These are phyloP conservation scores for Leishmania guyanensis DNA, from an alignment of 208 protist species.

Conservation along the genomic window DNA sequence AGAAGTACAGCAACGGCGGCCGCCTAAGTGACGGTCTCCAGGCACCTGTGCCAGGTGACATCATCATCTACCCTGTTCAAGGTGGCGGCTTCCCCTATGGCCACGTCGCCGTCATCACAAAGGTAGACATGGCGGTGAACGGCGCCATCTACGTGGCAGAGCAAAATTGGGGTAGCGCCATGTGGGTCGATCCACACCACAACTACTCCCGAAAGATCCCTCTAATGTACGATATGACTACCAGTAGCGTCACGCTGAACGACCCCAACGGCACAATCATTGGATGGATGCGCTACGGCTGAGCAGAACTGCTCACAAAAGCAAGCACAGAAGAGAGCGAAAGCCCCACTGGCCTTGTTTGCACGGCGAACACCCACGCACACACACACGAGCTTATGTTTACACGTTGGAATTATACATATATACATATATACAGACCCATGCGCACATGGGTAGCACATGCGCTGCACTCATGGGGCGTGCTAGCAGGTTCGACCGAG, in stretches of 20 bases:
- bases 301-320: background rate
- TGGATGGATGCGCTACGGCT: slow-evolving; percentile 47
- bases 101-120: slow-evolving; percentile 78
- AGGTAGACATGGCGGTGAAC: slow-evolving; percentile 24
- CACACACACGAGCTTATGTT: background rate
- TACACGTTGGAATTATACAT: background rate
- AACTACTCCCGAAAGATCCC: slow-evolving; percentile 52
- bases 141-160: slow-evolving; percentile 61
- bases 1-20: slow-evolving; percentile 47
- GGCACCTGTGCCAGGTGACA: slow-evolving; percentile 42
- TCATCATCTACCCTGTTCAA: slow-evolving; percentile 67
- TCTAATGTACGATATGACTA: slow-evolving; percentile 10
- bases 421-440: background rate
- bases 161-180: slow-evolving; percentile 80
- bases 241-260: slow-evolving; percentile 8
- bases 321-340: background rate
- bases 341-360: background rate
- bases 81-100: slow-evolving; percentile 54
- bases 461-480: no score
- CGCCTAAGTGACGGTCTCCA: slow-evolving; percentile 13
- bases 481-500: no score
- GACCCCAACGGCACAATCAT: slow-evolving; percentile 27
- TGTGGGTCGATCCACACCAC: slow-evolving; percentile 59
- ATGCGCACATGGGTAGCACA: background rate
- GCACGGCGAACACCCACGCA: background rate